Percentiles rank a stretch among this genome's conserved stretches.
phyloP scores from a whole-genome alignment of 495 filamentous ascomycete species.

The Penicillium flavigenum region DNA sequence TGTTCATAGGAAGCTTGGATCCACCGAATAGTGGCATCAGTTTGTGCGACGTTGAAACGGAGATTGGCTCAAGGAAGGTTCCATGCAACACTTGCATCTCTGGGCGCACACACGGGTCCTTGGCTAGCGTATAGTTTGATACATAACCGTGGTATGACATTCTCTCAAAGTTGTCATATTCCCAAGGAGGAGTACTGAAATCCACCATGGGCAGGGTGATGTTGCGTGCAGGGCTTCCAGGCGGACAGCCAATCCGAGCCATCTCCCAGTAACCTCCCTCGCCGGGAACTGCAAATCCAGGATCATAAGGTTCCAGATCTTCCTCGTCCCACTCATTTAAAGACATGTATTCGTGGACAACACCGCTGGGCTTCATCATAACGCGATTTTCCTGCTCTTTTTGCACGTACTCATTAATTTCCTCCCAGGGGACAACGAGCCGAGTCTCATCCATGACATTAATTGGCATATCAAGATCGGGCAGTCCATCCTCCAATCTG shows the following conservation, averaged over 20 bases:
- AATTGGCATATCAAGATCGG: constrained; percentile 66
- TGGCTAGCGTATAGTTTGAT: constrained; percentile 56
- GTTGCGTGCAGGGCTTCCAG: constrained; percentile 50
- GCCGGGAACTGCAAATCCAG: constrained; percentile 1
- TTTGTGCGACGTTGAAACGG: constrained; percentile 50
- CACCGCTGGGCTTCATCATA: not conserved
- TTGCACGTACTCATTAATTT: constrained; percentile 52
- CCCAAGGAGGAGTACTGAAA: constrained; percentile 38
- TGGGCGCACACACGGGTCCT: constrained; percentile 59
- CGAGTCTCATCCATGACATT: constrained; percentile 69
- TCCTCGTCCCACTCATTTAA: constrained; percentile 14
- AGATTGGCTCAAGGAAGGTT: constrained; percentile 61
- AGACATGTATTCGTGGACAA: constrained; percentile 36
- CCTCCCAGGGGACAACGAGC: constrained; percentile 66
- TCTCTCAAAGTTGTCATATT: constrained; percentile 35
- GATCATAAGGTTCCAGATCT: constrained; percentile 5
- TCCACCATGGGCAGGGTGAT: constrained; percentile 31
- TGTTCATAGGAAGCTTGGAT: constrained; percentile 67
- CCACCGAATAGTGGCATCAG: constrained; percentile 68
- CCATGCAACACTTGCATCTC: constrained; percentile 60
- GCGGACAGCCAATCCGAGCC: constrained; percentile 53
- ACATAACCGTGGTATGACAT: constrained; percentile 52
- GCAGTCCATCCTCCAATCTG: constrained; percentile 56
- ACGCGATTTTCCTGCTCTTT: constrained; percentile 39
- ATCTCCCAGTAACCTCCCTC: constrained; percentile 52